Evolutionary conservation across 2,329 filamentous ascomycete species (phyloP), one percentile per base, ranked within the genome.

Genomic region (Macrophomina tecta): DNA sequence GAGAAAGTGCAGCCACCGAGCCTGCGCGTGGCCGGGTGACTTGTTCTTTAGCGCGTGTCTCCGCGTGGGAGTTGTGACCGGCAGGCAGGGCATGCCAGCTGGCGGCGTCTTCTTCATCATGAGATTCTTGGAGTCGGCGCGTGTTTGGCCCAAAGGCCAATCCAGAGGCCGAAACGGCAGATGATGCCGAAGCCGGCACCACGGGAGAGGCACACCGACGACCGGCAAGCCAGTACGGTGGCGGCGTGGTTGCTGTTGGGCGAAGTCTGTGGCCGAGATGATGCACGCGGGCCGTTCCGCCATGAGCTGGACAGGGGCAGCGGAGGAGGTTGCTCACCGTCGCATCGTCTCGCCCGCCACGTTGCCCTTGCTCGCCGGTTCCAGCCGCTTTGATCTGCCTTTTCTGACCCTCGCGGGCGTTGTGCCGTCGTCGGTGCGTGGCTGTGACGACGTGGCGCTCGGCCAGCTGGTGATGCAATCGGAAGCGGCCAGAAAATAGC

Each of bases 31-130:
- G 30, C 32, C 30, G 9, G 32, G 36, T 62, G 58, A 62, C 58
- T 32, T 36, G 9, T 23, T 7, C 30, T 14, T 6, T 42, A n/a
- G 18, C 16, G 34, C 34, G 32, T 30, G 18, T 23, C 40, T 32
- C 3, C 8, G 1, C 34, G 16, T 36, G 45, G 4, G 32, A 45
- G 23, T n/a, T 9, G 5, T 38, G 42, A 48, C 8, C 36, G 30
- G 49, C 1, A 8, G 28, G n/a, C 9, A 1, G 16, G 18, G 4
- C 1, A 2, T 28, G 1, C 16, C 56, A 48, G 56, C 28, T 60
- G 56, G 42, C 30, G 36, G 9, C 16, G 34, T 55, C 34, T 18
- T 38, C 52, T 55, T 55, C 23, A 28, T 48, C 58, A 62, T 38
- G 45, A 32, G 58, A 62, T 49, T 48, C 49, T 28, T 1, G 30